Percentiles rank a stretch among this genome's conserved stretches.
These are phyloP conservation scores for Parachaetomium inaequale DNA, from an alignment of 495 filamentous ascomycete species.

Conservation along the genomic window DNA sequence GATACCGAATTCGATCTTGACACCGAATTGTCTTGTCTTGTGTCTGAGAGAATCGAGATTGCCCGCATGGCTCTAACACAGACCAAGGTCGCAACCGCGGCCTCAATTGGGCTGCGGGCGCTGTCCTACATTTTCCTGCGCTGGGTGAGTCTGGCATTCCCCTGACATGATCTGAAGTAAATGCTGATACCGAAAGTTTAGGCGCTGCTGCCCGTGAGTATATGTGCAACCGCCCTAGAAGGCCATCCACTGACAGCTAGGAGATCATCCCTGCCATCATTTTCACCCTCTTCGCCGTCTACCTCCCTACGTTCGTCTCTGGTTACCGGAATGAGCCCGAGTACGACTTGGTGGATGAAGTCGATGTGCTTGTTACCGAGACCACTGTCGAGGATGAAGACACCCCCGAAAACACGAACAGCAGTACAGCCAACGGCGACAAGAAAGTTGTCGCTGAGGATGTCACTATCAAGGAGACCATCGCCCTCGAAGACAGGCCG, in stretches of 20 bases:
- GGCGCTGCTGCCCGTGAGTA: conserved; percentile 39
- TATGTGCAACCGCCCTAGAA: too few species aligned
- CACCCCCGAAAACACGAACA: conserved; percentile 28
- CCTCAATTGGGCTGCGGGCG: conserved; percentile 59
- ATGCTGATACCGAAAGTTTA: conserved; percentile 19
- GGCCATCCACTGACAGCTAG: conserved; percentile 17
- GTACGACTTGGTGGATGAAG: conserved; percentile 58
- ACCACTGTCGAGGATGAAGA: conserved; percentile 33
- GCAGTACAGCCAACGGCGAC: not conserved
- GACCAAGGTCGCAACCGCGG: conserved; percentile 30
- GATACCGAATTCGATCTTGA: not conserved
- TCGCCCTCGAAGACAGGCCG: conserved; percentile 40
- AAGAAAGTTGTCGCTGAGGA: conserved; percentile 40
- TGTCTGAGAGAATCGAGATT: not conserved
- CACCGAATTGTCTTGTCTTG: not conserved
- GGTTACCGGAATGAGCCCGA: conserved; percentile 54
- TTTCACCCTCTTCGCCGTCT: conserved; percentile 67
- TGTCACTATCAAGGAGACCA: conserved; percentile 51
- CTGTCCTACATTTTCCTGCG: conserved; percentile 72
- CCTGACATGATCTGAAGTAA: not conserved
- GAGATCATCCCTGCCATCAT: conserved; percentile 62
- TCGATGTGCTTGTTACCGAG: conserved; percentile 59
- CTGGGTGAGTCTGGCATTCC: conserved; percentile 60
- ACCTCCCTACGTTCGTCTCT: conserved; percentile 63
- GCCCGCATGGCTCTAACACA: conserved; percentile 27